Evolutionary conservation across 2,329 filamentous ascomycete species (phyloP).

Genomic region (Uncinocarpus reesii): DNA sequence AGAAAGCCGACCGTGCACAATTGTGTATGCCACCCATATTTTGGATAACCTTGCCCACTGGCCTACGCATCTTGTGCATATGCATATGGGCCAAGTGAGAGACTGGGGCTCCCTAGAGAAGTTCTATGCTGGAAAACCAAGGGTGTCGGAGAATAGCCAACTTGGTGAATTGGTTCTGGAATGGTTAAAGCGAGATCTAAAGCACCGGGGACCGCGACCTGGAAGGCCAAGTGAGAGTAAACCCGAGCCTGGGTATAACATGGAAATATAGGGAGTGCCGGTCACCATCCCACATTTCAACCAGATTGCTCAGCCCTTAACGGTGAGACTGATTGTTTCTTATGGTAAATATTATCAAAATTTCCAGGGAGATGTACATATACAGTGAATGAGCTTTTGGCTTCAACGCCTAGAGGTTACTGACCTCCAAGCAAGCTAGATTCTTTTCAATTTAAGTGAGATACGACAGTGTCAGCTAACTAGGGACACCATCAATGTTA

Average conservation of each 20-base stretch:
- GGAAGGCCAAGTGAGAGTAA: conserved; percentile 41
- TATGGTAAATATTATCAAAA: background rate
- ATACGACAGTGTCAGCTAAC: conserved; percentile 3
- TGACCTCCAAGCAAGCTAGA: conserved; percentile 6
- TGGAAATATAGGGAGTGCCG: conserved; percentile 2
- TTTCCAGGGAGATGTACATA: conserved; percentile 11
- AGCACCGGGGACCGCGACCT: conserved; percentile 66
- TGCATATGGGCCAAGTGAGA: conserved; percentile 80
- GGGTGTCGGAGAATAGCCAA: conserved; percentile 61
- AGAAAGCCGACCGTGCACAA: conserved; percentile 67
- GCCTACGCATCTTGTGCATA: conserved; percentile 93
- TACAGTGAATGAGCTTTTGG: conserved; percentile 15
- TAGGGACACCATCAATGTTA: conserved; percentile 26
- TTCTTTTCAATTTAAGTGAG: conserved; percentile 17
- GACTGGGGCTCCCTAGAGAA: conserved; percentile 67
- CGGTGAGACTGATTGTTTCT: conserved; percentile 15
- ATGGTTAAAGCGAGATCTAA: conserved; percentile 76
- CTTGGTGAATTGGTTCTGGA: conserved; percentile 77
- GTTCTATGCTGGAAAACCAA: conserved; percentile 51
- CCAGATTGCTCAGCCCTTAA: conserved; percentile 14
- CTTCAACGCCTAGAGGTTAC: conserved; percentile 19
- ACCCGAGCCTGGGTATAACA: conserved; percentile 9
- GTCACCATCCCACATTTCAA: background rate
- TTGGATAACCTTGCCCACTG: conserved; percentile 88
- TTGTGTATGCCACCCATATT: conserved; percentile 97